Evolutionary conservation across 306 rosid species (phyloP), one percentile per base, ranked within the genome.

Genomic region (Rubus parviflorus): DNA sequence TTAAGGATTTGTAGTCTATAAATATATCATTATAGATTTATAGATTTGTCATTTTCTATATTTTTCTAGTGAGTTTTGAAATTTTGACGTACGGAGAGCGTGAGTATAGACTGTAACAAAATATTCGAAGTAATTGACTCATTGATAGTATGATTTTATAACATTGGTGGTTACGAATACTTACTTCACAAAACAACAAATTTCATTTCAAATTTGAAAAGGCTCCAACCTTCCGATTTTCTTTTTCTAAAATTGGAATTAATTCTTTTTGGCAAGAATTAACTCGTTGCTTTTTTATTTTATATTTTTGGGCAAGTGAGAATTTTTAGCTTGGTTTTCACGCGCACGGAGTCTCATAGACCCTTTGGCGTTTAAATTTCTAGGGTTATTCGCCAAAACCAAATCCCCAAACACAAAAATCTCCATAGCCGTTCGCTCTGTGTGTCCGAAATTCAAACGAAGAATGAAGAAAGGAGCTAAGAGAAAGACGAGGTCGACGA

Each of bases 381-480:
- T 58, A 58, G 65, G 38, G 38, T 58, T 57, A 57, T 23, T 8
- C 3, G 12, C 37, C 11, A 20, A 22, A 22, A 4, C 37, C 5
- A 54, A 56, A 0, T 5, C n/a, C 35, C 3, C 6, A 9, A 30
- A 20, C 63, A 22, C 65, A 60, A 25, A 25, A 57, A 20, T n/a
- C 58, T 8, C 65, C 65, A 25, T 11, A 60, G 65, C 65, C 65
- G 65, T 25, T 52, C 22, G 19, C 3, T 58, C 65, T n/a, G 13
- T 54, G 25, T 54, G 14, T n/a, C 19, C 40, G 3, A 6, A 62
- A 13, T 61, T 61, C 42, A 30, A 61, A 62, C 19, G 12, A 10
- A 57, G 38, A 81, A 88, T 86, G 90, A 79, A 70, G 86, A 91
- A 79, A 76, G 90, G 89, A 46, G 30, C 87, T 8, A 91, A 86